Evolutionary conservation across 768 basidiomycete genomes (phyloP).

Genomic region (Epithele typhae): DNA sequence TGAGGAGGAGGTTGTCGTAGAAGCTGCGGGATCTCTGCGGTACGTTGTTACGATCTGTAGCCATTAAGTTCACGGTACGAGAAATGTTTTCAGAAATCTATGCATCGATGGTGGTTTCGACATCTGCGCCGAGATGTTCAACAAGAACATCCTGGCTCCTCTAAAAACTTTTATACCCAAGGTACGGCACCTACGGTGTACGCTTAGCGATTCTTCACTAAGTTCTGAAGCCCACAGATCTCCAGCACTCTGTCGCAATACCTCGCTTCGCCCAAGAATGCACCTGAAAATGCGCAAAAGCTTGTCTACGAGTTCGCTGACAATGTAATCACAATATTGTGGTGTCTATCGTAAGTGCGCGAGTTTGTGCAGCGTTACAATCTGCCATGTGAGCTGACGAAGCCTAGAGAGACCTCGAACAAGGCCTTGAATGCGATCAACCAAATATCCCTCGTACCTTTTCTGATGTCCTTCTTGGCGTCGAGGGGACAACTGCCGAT

Average conservation of each 20-base stretch:
- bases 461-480: constrained; percentile 86
- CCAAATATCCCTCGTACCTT: constrained; percentile 69
- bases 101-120: constrained; percentile 95
- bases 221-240: constrained; percentile 44
- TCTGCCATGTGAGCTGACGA: constrained; percentile 16
- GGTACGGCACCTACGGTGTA: constrained; percentile 33
- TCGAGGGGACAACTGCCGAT: constrained; percentile 65
- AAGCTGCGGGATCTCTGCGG: constrained; percentile 87
- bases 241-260: constrained; percentile 67
- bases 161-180: constrained; percentile 75
- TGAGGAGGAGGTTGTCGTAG: constrained; percentile 87
- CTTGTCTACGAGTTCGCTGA: constrained; percentile 86
- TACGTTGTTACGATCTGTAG: constrained; percentile 33
- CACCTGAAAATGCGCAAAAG: constrained; percentile 67
- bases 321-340: constrained; percentile 87
- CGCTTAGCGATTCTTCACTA: too few species aligned
- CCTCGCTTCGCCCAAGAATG: constrained; percentile 52
- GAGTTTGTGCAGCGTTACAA: background rate
- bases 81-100: constrained; percentile 76
- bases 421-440: constrained; percentile 89
- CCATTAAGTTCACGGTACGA: constrained; percentile 3
- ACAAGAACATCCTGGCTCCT: constrained; percentile 85
- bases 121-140: constrained; percentile 95
- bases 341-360: constrained; percentile 87
- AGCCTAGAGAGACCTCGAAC: constrained; percentile 80